Conservation (phyloP, 345 rosid species). For the Salix suchowensis region DNA sequence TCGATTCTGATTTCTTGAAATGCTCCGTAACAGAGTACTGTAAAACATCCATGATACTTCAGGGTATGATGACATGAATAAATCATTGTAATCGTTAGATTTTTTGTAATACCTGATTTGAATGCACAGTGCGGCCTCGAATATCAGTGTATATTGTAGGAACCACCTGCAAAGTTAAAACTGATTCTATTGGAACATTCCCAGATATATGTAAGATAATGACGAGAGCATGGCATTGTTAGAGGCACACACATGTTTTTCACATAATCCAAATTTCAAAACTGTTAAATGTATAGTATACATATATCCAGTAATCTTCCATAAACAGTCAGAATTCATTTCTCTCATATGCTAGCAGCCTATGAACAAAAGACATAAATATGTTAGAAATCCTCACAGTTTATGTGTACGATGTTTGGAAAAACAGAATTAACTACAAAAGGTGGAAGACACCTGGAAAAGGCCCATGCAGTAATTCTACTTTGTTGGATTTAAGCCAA, state of each 20-base stretch:
- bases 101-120: conserved; percentile 25
- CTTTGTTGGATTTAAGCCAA: neutral
- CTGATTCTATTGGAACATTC: conserved; percentile 3
- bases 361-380: neutral
- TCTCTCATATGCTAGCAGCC: neutral
- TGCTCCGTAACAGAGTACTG: conserved; percentile 98
- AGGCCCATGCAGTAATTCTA: neutral
- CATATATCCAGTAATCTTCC: neutral
- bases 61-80: conserved; percentile 12
- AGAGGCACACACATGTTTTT: neutral
- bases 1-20: conserved; percentile 53
- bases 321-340: neutral
- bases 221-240: neutral
- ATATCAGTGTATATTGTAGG: conserved; percentile 85
- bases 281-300: neutral
- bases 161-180: conserved; percentile 58
- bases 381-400: neutral
- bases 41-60: conserved; percentile 2
- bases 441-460: neutral
- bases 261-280: neutral
- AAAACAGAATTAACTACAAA: neutral
- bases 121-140: conserved; percentile 38
- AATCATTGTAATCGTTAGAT: neutral
- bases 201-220: neutral
- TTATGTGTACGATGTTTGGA: neutral